These are phyloP conservation scores for Phytopythium ostracodes DNA, from an alignment of 352 stramenopile species.

Conservation along the genomic window DNA sequence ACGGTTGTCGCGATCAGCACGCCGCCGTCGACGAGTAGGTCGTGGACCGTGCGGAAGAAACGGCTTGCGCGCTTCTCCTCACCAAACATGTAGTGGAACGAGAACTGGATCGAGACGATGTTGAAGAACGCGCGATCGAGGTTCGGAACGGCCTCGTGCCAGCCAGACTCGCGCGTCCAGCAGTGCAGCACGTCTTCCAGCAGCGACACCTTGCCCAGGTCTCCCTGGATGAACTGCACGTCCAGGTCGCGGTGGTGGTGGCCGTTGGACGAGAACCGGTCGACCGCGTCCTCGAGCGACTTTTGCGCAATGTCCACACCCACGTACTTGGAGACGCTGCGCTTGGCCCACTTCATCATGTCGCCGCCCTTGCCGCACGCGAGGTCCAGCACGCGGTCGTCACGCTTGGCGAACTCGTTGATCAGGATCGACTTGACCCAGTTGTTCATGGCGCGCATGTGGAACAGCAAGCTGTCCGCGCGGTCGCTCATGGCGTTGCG, in stretches of 20 bases:
- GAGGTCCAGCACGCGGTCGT: slow-evolving; percentile 94
- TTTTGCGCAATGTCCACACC: slow-evolving; percentile 97
- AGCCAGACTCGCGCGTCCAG: slow-evolving; percentile 59
- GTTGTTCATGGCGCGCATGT: slow-evolving; percentile 98
- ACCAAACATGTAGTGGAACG: slow-evolving; percentile 99
- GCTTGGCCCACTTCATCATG: slow-evolving; percentile 95
- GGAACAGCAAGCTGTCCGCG: slow-evolving; percentile 92
- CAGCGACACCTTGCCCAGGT: slow-evolving; percentile 69
- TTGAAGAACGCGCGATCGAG: slow-evolving; percentile 77
- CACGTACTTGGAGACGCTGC: slow-evolving; percentile 92
- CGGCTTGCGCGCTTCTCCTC: slow-evolving; percentile 83
- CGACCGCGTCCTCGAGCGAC: slow-evolving; percentile 92
- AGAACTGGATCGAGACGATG: slow-evolving; percentile 98
- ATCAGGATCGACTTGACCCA: slow-evolving; percentile 98
- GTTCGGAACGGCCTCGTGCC: slow-evolving; percentile 54
- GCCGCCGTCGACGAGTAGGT: slow-evolving; percentile 89
- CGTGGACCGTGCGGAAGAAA: slow-evolving; percentile 94
- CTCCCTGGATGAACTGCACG: slow-evolving; percentile 75
- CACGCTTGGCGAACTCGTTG: slow-evolving; percentile 77
- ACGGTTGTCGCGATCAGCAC: slow-evolving; percentile 97
- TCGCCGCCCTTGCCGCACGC: slow-evolving; percentile 98
- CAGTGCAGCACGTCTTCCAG: slow-evolving; percentile 60
- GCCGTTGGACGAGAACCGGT: slow-evolving; percentile 71
- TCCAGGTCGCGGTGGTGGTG: slow-evolving; percentile 73
- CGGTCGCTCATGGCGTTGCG: slow-evolving; percentile 68